Evolutionary conservation across 192 early-diverging fungal genomes (phyloP).

Genomic region (Linnemannia hyalina): DNA sequence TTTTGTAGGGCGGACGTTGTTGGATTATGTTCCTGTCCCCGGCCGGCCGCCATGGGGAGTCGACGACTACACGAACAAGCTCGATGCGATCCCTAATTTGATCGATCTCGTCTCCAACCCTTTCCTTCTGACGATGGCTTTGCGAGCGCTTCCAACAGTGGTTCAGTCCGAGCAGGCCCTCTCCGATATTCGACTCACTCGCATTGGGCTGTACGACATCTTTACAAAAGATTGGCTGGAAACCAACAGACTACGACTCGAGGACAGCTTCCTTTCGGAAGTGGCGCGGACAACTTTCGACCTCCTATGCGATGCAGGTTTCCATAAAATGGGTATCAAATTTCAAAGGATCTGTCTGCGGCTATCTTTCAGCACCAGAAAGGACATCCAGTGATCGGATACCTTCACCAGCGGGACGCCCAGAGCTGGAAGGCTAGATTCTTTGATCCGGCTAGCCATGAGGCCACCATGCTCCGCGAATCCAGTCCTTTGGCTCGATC

Average conservation of each 20-base stretch:
- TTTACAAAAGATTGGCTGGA: background rate
- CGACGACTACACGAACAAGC: background rate
- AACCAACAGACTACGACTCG: background rate
- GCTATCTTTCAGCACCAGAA: slow-evolving; percentile 6
- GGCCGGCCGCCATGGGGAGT: background rate
- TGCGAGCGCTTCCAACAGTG: background rate
- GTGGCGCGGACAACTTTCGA: background rate
- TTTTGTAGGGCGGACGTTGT: background rate
- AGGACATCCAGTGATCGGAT: slow-evolving; percentile 2
- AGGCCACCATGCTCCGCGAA: background rate
- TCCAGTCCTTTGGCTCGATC: background rate
- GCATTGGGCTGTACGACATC: slow-evolving; percentile 4
- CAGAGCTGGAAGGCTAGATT: slow-evolving; percentile 12
- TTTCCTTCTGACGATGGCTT: slow-evolving; percentile 1
- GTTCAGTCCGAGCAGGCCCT: background rate
- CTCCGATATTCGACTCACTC: background rate
- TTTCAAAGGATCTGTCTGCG: background rate
- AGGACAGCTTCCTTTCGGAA: background rate
- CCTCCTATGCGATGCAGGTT: background rate
- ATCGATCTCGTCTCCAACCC: slow-evolving; percentile 14
- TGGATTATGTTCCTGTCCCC: background rate
- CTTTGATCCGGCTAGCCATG: background rate
- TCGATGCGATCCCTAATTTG: background rate
- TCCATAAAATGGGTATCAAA: background rate
- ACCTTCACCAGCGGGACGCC: background rate